These are phyloP conservation scores for Castanea mollissima DNA, from an alignment of 306 rosid genomes.

Conservation along the genomic window DNA sequence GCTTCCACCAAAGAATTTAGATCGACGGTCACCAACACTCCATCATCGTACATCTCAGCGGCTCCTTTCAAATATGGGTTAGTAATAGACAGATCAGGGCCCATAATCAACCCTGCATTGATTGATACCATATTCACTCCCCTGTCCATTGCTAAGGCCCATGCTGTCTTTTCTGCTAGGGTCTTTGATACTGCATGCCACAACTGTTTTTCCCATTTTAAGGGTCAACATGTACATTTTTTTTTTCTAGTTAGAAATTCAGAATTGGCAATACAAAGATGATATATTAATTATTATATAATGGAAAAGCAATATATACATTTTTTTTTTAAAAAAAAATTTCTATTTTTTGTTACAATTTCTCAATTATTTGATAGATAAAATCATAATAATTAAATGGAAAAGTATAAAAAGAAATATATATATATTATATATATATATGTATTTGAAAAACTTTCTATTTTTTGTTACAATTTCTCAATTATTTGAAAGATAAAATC, in stretches of 20 bases:
- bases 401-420: no score
- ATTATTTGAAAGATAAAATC: no score
- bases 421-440: no score
- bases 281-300: no score
- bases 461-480: no score
- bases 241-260: no score
- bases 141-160: slow-evolving; percentile 94
- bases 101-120: slow-evolving; percentile 51
- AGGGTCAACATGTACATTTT: neutral
- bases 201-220: slow-evolving; percentile 37
- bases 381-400: no score
- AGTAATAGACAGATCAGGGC: slow-evolving; percentile 44
- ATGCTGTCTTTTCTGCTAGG: slow-evolving; percentile 72
- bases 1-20: slow-evolving; percentile 54
- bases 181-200: slow-evolving; percentile 97
- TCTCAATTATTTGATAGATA: no score
- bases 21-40: slow-evolving; percentile 78
- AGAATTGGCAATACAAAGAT: no score
- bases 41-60: slow-evolving; percentile 95
- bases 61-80: slow-evolving; percentile 81
- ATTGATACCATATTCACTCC: slow-evolving; percentile 75
- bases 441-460: neutral
- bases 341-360: no score
- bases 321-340: neutral
- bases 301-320: neutral